These are phyloP conservation scores for Sporothrix pallida DNA, from an alignment of 2,329 filamentous ascomycete species.

Conservation along the genomic window DNA sequence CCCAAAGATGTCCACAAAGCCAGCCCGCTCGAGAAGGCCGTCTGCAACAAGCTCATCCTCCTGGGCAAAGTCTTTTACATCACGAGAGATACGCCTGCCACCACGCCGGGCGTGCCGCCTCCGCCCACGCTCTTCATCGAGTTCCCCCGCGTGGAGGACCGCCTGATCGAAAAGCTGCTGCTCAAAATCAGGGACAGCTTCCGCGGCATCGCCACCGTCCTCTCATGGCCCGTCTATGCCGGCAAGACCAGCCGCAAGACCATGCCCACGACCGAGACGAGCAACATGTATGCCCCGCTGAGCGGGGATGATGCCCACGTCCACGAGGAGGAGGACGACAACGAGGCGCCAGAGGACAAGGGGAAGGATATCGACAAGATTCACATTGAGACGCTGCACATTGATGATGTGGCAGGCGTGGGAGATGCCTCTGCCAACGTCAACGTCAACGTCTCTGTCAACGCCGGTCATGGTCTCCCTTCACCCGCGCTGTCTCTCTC, in stretches of 20 bases:
- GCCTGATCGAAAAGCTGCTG: slow-evolving; percentile 4
- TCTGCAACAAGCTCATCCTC: not conserved
- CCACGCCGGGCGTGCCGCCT: no score
- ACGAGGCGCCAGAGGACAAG: not conserved
- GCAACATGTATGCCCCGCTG: slow-evolving; percentile 10
- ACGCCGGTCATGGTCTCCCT: no score
- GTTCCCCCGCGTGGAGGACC: slow-evolving; percentile 24
- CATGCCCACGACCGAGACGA: not conserved
- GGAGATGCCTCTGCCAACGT: no score
- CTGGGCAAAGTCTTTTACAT: slow-evolving; percentile 28
- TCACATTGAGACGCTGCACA: no score
- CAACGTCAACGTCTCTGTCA: no score
- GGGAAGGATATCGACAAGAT: not conserved
- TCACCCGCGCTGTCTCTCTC: no score
- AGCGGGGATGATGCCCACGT: not conserved
- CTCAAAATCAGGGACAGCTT: not conserved
- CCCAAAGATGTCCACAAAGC: not conserved
- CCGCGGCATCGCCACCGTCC: not conserved
- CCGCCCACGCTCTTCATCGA: slow-evolving; percentile 21
- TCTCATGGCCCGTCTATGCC: slow-evolving; percentile 25
- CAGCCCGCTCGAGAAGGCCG: not conserved
- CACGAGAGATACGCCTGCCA: not conserved
- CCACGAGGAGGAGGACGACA: not conserved
- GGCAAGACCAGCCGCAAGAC: not conserved
- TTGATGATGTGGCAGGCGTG: no score